A percentile compares a stretch with the other conserved stretches of the same genome.
Evolutionary conservation across 148 eudicot genomes (phyloP).

Genomic region (Diospyros lotus): DNA sequence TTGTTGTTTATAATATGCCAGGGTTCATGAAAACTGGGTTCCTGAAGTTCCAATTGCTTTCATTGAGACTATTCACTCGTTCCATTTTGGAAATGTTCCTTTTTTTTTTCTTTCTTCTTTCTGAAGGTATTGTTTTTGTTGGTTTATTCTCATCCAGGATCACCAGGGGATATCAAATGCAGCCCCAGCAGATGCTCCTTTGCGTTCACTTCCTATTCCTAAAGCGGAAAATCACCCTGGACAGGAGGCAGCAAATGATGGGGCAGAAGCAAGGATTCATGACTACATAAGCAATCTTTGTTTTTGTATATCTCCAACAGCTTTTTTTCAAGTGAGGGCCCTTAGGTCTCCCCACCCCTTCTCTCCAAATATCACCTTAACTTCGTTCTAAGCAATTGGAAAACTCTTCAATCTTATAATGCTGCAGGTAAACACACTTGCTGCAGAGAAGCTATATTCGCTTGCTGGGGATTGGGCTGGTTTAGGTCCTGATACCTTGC

Average conservation of each 20-base stretch:
- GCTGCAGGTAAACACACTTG: conserved; percentile 85
- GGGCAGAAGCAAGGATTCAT: conserved; percentile 66
- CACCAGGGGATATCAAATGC: conserved; percentile 92
- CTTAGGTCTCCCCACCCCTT: background rate
- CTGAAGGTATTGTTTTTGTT: background rate
- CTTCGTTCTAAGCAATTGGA: background rate
- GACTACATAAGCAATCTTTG: conserved; percentile 75
- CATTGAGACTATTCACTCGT: background rate
- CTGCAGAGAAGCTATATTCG: conserved; percentile 88
- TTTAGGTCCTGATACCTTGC: conserved; percentile 77
- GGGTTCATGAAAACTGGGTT: background rate
- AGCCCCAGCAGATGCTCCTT: conserved; percentile 78
- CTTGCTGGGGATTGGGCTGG: conserved; percentile 99
- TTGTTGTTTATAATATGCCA: no score
- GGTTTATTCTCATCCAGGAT: conserved; percentile 48
- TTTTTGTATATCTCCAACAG: conserved; percentile 87
- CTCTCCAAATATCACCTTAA: no score
- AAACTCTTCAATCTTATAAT: background rate
- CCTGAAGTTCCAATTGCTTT: background rate
- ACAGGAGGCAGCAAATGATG: conserved; percentile 23
- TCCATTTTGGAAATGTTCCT: conserved; percentile 2
- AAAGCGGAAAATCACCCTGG: conserved; percentile 28
- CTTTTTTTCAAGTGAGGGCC: conserved; percentile 78
- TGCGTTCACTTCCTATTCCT: conserved; percentile 50
- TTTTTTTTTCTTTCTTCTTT: background rate